Conservation (phyloP, 2,329 filamentous ascomycete genomes). For the Arthroderma sp. region DNA sequence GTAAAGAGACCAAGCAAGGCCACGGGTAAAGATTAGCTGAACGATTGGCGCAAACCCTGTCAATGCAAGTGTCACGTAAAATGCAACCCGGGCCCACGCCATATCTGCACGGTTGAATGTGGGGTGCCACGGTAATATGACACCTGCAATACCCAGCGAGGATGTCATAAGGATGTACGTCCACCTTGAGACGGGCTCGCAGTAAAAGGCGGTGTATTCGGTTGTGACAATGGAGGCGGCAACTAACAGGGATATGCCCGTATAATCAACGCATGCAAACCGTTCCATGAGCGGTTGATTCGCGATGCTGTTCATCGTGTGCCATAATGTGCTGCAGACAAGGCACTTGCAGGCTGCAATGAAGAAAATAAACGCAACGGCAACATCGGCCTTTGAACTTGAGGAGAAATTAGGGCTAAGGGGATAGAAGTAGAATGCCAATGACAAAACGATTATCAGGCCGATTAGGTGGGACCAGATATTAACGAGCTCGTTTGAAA, state of each 20-base stretch:
- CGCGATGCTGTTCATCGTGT: slow-evolving; percentile 96
- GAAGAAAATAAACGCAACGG: slow-evolving; percentile 90
- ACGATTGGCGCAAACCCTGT: slow-evolving; percentile 83
- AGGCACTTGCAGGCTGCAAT: slow-evolving; percentile 90
- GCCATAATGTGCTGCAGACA: slow-evolving; percentile 91
- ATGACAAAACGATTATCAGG: slow-evolving; percentile 69
- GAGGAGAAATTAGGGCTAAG: slow-evolving; percentile 71
- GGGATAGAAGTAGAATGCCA: slow-evolving; percentile 95
- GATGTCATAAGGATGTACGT: slow-evolving; percentile 74
- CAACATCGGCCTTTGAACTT: slow-evolving; percentile 75
- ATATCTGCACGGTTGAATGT: slow-evolving; percentile 86
- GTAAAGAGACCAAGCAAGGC: slow-evolving; percentile 64
- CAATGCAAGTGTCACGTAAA: slow-evolving; percentile 74
- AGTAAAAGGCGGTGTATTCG: slow-evolving; percentile 98
- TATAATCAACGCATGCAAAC: slow-evolving; percentile 97
- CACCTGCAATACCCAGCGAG: slow-evolving; percentile 67
- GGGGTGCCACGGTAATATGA: slow-evolving; percentile 91
- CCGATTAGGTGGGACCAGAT: slow-evolving; percentile 95
- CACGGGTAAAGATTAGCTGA: slow-evolving; percentile 67
- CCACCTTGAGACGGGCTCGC: slow-evolving; percentile 77
- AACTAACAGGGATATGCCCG: slow-evolving; percentile 87
- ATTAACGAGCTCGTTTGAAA: slow-evolving; percentile 91
- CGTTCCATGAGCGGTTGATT: slow-evolving; percentile 80
- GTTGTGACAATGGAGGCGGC: slow-evolving; percentile 92
- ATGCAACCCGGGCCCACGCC: slow-evolving; percentile 82